Evolutionary conservation across 768 basidiomycete species (phyloP).

Genomic region (Lentinula lateritia): DNA sequence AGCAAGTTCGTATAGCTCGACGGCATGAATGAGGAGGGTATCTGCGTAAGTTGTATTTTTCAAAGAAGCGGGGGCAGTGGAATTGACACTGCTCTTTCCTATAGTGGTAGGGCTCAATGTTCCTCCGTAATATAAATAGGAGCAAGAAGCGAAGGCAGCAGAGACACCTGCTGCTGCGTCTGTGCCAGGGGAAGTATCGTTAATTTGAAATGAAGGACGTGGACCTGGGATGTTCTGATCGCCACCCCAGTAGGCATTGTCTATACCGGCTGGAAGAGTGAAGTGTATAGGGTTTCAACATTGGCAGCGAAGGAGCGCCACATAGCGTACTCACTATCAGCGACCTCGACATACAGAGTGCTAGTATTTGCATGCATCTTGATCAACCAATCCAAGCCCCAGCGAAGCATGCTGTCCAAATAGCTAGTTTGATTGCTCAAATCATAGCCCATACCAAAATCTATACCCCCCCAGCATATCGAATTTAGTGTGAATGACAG

Average conservation of each 20-base stretch:
- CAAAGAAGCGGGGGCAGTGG: conserved; percentile 59
- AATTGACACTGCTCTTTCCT: conserved; percentile 19
- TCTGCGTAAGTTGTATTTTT: conserved; percentile 68
- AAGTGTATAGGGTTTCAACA: background rate
- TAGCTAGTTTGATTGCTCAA: conserved; percentile 83
- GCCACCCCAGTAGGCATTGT: conserved; percentile 87
- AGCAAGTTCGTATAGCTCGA: conserved; percentile 72
- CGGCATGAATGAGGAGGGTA: conserved; percentile 67
- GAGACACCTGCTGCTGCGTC: conserved; percentile 83
- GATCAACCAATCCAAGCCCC: conserved; percentile 90
- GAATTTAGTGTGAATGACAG: conserved; percentile 84
- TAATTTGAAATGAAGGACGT: conserved; percentile 76
- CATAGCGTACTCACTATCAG: conserved; percentile 39
- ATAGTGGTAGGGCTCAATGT: conserved; percentile 37
- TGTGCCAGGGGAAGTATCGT: conserved; percentile 77
- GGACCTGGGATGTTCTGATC: conserved; percentile 71
- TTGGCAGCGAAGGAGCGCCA: conserved; percentile 1
- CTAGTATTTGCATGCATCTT: conserved; percentile 77
- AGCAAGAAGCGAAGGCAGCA: conserved; percentile 84
- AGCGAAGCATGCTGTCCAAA: conserved; percentile 86
- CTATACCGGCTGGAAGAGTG: conserved; percentile 41
- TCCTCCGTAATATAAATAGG: conserved; percentile 68
- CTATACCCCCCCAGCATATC: conserved; percentile 85
- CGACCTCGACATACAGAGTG: conserved; percentile 76
- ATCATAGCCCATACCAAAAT: conserved; percentile 84